Conservation (phyloP, 2,329 filamentous ascomycete genomes). For the Cladosporium sp. region DNA sequence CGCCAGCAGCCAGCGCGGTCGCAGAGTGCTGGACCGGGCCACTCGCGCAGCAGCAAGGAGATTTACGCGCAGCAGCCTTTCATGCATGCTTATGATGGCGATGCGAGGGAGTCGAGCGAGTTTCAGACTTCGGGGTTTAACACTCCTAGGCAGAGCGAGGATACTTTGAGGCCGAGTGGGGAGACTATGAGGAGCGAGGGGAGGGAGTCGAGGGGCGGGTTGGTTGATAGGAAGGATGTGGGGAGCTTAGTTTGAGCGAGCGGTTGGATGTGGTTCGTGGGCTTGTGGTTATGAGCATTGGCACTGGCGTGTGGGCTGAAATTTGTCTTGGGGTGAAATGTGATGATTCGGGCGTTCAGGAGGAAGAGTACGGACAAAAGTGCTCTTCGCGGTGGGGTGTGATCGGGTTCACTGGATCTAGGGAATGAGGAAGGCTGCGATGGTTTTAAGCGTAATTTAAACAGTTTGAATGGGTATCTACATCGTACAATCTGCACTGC, state of each 20-base stretch:
- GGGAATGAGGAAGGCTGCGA: not conserved
- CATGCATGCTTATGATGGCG: not conserved
- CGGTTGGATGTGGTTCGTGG: not conserved
- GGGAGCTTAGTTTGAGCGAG: not conserved
- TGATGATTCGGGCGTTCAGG: not conserved
- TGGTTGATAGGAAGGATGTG: not conserved
- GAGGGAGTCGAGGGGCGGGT: not conserved
- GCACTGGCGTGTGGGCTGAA: not conserved
- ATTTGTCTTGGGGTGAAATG: not conserved
- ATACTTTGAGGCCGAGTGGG: not conserved
- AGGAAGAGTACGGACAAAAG: not conserved
- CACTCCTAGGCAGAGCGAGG: constrained; percentile 12
- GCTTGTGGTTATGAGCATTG: not conserved
- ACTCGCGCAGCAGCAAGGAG: constrained; percentile 11
- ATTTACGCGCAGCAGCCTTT: not conserved
- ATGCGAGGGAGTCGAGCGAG: constrained; percentile 13
- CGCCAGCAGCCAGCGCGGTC: not conserved
- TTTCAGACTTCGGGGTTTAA: constrained; percentile 17
- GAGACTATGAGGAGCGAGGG: constrained; percentile 9
- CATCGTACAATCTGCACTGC: not conserved
- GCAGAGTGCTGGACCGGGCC: not conserved
- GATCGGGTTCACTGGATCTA: not conserved
- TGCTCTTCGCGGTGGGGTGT: not conserved
- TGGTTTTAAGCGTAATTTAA: constrained; percentile 1
- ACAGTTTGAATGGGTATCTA: constrained; percentile 16